Conservation (phyloP, 768 basidiomycete genomes). For the Suillus alpinus region DNA sequence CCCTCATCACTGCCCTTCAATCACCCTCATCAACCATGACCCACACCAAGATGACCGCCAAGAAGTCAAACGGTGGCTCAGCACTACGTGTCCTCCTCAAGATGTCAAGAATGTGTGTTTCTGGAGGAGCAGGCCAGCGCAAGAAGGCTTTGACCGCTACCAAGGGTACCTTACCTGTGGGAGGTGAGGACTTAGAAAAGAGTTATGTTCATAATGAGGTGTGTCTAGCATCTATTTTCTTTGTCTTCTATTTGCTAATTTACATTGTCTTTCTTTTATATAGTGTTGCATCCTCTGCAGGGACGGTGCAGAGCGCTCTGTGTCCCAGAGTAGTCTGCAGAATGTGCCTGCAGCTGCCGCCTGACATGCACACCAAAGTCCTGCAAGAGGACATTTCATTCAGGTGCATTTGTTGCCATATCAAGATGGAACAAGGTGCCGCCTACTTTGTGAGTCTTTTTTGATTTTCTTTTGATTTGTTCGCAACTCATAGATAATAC, state of each 20-base stretch:
- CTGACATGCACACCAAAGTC: neutral
- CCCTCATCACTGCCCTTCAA: no score
- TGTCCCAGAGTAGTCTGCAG: neutral
- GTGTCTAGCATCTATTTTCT: neutral
- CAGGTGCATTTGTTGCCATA: neutral
- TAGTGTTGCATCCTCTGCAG: neutral
- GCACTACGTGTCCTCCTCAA: neutral
- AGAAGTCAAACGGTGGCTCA: neutral
- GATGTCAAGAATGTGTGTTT: neutral
- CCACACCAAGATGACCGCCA: neutral
- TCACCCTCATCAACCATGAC: no score
- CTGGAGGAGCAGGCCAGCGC: neutral
- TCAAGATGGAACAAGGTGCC: neutral
- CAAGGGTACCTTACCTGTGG: neutral
- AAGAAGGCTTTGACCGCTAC: neutral
- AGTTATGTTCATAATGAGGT: neutral
- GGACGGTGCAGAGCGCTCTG: neutral
- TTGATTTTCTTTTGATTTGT: neutral
- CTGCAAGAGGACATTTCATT: neutral
- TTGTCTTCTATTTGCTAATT: neutral
- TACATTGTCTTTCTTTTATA: neutral
- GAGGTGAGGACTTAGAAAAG: neutral
- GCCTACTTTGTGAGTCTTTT: constrained; percentile 1
- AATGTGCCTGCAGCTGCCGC: neutral
- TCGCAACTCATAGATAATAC: neutral